phyloP scores from a whole-genome alignment of 75 land plant species.

The Picea glauca region DNA sequence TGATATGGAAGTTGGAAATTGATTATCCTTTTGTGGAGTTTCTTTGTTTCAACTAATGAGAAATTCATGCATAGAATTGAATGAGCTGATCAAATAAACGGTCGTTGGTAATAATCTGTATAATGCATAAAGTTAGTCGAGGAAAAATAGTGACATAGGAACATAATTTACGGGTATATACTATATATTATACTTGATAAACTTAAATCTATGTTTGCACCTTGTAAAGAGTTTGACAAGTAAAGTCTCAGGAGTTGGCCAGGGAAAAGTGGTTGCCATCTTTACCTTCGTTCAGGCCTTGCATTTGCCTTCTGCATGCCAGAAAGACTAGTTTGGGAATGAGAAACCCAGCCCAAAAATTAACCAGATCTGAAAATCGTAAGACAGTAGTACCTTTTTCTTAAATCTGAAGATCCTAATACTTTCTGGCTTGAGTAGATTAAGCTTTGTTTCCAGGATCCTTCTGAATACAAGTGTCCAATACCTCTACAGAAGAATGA shows the following conservation, averaged over 20 bases:
- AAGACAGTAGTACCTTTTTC: not conserved
- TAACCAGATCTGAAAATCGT: not conserved
- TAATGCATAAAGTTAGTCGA: not conserved
- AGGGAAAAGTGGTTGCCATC: not conserved
- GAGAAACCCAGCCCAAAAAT: not conserved
- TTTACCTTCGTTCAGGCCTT: not conserved
- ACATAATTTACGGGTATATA: not conserved
- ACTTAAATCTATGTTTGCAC: not conserved
- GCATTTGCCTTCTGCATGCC: no score
- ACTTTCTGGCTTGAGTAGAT: not conserved
- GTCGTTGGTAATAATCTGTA: not conserved
- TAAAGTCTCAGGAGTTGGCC: not conserved
- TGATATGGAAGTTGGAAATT: not conserved
- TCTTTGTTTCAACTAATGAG: not conserved
- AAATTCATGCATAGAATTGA: not conserved
- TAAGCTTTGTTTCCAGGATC: not conserved
- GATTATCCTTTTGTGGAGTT: not conserved
- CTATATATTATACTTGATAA: not conserved
- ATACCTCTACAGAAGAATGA: not conserved
- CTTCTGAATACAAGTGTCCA: not conserved
- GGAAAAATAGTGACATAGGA: not conserved
- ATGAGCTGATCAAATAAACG: not conserved
- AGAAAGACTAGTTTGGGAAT: not conserved
- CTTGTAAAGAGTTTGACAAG: not conserved
- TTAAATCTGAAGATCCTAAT: not conserved